Conservation (phyloP, 331 rosid genomes). For the Cydonia oblonga region DNA sequence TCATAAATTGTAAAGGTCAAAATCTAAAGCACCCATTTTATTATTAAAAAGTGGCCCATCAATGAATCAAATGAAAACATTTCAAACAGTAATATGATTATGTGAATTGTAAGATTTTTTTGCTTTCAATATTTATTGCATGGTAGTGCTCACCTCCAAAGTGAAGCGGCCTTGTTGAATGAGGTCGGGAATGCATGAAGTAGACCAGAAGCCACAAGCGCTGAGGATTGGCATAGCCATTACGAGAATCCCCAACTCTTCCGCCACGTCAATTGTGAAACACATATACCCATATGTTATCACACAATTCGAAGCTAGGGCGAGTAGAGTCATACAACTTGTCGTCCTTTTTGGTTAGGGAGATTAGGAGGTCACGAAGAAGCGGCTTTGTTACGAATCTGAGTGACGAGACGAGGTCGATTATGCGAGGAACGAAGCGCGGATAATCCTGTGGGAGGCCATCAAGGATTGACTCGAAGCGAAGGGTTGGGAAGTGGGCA, state of each 20-base stretch:
- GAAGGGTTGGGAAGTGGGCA: slow-evolving; percentile 3
- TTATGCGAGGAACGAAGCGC: neutral
- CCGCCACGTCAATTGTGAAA: neutral
- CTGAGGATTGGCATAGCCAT: neutral
- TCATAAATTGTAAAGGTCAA: too few relatives aligned
- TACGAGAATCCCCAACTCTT: neutral
- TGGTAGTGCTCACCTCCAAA: neutral
- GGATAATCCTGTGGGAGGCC: slow-evolving; percentile 5
- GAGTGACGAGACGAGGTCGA: neutral
- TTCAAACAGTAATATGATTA: too few relatives aligned
- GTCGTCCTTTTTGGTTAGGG: neutral
- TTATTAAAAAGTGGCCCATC: too few relatives aligned
- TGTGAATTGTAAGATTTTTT: too few relatives aligned
- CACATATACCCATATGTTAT: neutral
- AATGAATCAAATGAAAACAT: too few relatives aligned
- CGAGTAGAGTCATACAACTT: neutral
- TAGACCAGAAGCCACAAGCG: neutral
- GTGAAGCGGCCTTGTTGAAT: neutral
- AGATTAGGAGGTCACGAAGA: neutral
- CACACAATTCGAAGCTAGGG: neutral
- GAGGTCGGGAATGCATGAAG: neutral
- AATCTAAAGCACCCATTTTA: too few relatives aligned
- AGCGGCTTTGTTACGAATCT: neutral
- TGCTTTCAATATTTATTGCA: too few relatives aligned
- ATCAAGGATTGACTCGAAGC: slow-evolving; percentile 18